Evolutionary conservation across 2,329 filamentous ascomycete genomes (phyloP), one percentile per base, ranked within the genome.

Genomic region (Clonostachys sp.): DNA sequence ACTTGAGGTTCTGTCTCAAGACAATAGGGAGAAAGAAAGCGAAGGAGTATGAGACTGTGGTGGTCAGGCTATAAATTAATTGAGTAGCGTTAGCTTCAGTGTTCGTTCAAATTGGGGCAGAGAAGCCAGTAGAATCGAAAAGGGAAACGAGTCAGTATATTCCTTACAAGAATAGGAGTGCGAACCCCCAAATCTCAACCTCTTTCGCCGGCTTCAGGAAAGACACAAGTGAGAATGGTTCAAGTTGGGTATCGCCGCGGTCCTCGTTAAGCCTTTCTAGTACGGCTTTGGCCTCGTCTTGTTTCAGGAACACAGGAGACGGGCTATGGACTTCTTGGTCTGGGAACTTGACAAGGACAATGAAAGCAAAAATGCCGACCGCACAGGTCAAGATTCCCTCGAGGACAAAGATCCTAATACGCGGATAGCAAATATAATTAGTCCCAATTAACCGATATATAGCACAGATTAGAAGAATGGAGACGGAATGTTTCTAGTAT

Each of bases 331-430:
- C 24, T 30, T 30, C 36, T 35, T 45, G 40, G 34, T 51, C 51
- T 14, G 52, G 57, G 42, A 54, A 59, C 41, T 56, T 54, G 42
- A 59, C 48, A 16, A 59, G 53, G 36, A 58, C 54, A 24, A 59
- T 53, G 42, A 54, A 63, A 12, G 62, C 62, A 33, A 55, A 51
- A 3, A 72, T 58, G 5, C 62, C 63, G 14, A 67, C 53, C 18
- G 62, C 45, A 1, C 72, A 55, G 13, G 70, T 56, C 1, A 55
- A 50, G 5, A 58, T 49, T 4, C 56, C 56, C 7, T 58, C 56
- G 0, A 58, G 51, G 5, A 58, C 50, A 34, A 58, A 58, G 35
- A 58, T 58, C 24, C 24, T 30, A 30, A 10, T 30, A 4, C 9
- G 9, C 24, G 9, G 1, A 30, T 4, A 10, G 24, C 9, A 9